Evolutionary conservation across 257 asterid genomes (phyloP), one percentile per base, ranked within the genome.

Genomic region (Thymus mandschuricus): DNA sequence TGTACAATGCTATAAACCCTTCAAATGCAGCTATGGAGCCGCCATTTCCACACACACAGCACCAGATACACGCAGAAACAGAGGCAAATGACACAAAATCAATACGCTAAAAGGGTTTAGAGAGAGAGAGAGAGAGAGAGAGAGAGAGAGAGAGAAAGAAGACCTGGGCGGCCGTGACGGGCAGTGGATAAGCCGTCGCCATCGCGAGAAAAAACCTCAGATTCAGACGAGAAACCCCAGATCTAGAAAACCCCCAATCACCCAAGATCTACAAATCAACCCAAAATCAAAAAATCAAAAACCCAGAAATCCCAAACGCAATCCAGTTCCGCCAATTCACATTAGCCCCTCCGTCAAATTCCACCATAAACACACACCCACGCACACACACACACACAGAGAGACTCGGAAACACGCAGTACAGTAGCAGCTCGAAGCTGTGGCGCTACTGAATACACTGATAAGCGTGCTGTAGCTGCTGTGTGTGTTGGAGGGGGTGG

Each of bases 131-230:
- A n/a, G n/a, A n/a, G n/a, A n/a, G n/a, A n/a, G n/a, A n/a, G n/a
- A n/a, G n/a, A n/a, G n/a, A n/a, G n/a, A n/a, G n/a, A n/a, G n/a
- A n/a, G n/a, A 62, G 72, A 43, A 15, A 56, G 27, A 48, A 41
- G 2, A 91, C 96, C 94, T 89, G 98, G 66, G 94, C 90, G 68
- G 96, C 96, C 64, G 97, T 89, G 52, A 87, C 91, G 15, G 98
- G 92, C 74, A 89, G 77, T 68, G 89, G 90, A 79, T 79, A 88
- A 35, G 89, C 88, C 64, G 88, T 75, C 15, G 96, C 90, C 96
- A 92, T 89, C 62, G 70, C 54, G 51, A 57, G 63, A 45, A 76
- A 73, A 41, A 72, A 28, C 28, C 72, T 74, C 76, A 77, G 71
- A 77, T 75, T 65, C 64, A 77, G 66, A 50, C 27, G 13, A 77